Percentiles rank a stretch among this genome's conserved stretches.
These are phyloP conservation scores for Leptographium wingfieldii DNA, from an alignment of 2,329 filamentous ascomycete species.

Conservation along the genomic window DNA sequence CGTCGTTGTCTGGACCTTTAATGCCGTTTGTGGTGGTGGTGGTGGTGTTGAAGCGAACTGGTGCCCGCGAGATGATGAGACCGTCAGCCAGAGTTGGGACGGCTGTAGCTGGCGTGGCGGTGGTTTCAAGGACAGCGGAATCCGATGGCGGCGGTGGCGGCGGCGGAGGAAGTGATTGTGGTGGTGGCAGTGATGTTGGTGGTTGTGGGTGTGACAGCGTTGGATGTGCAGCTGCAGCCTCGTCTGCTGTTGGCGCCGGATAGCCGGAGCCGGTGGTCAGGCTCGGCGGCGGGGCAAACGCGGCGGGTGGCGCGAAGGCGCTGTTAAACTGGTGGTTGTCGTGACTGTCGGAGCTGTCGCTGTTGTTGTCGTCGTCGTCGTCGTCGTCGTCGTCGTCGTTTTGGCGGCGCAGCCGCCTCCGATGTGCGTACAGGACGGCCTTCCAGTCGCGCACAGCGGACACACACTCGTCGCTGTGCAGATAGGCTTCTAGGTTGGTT, in stretches of 20 bases:
- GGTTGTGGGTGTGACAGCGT: slow-evolving; percentile 8
- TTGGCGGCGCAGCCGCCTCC: slow-evolving; percentile 37
- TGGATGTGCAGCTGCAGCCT: too few relatives aligned
- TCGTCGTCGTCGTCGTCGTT: slow-evolving; percentile 12
- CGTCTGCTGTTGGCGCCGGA: not conserved
- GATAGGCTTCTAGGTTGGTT: slow-evolving; percentile 75
- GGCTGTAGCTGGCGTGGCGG: not conserved
- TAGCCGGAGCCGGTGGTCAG: slow-evolving; percentile 11
- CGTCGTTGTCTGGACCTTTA: too few relatives aligned
- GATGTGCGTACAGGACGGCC: slow-evolving; percentile 61
- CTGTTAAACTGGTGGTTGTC: not conserved
- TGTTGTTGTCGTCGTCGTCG: slow-evolving; percentile 14
- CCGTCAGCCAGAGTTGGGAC: slow-evolving; percentile 15
- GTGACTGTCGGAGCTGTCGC: slow-evolving; percentile 19
- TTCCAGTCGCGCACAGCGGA: slow-evolving; percentile 78
- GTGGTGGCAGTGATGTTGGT: slow-evolving; percentile 13
- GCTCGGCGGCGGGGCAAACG: slow-evolving; percentile 26
- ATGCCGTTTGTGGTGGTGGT: slow-evolving; percentile 19
- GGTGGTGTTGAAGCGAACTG: slow-evolving; percentile 55
- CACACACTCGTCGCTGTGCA: slow-evolving; percentile 71
- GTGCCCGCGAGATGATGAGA: slow-evolving; percentile 63
- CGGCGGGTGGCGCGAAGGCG: slow-evolving; percentile 37
- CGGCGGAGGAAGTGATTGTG: slow-evolving; percentile 8
- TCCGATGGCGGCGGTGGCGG: slow-evolving; percentile 25
- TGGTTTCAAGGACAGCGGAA: slow-evolving; percentile 11